A percentile compares a stretch with the other conserved stretches of the same genome.
Evolutionary conservation across 805 yeast species (phyloP).

Genomic region (Candida insectalens): DNA sequence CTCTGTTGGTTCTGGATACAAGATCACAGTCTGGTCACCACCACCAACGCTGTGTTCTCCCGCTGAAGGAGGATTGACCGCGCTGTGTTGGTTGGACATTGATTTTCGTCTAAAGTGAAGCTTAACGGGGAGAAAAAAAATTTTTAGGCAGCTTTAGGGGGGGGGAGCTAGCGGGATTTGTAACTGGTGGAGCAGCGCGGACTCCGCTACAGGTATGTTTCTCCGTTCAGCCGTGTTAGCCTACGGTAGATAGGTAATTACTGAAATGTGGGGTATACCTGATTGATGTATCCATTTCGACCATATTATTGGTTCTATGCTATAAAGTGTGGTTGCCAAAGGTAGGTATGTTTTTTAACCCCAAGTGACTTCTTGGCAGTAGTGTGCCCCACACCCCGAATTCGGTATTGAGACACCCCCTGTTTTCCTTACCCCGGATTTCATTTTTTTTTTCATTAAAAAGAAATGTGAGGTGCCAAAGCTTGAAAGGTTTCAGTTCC

Average conservation of each 20-base stretch:
- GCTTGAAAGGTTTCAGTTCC: conserved; percentile 12
- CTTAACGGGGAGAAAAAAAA: no score
- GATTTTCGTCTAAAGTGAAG: no score
- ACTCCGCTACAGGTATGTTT: no score
- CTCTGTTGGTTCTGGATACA: not conserved
- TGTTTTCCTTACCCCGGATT: not conserved
- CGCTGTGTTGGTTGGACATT: not conserved
- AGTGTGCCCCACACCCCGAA: no score
- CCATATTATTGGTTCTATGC: not conserved
- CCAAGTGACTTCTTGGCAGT: not conserved
- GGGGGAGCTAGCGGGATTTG: no score
- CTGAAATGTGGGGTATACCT: no score
- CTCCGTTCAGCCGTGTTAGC: no score
- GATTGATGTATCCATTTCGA: no score
- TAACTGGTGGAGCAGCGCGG: no score
- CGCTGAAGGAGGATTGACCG: not conserved
- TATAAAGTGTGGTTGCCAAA: not conserved
- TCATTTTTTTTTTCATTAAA: not conserved
- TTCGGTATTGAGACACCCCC: not conserved
- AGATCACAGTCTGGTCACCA: conserved; percentile 2
- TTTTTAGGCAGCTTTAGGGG: no score
- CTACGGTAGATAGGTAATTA: no score
- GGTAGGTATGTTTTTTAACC: no score
- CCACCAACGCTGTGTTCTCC: conserved; percentile 3
- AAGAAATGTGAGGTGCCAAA: not conserved